These are phyloP conservation scores for Comarum palustre DNA, from an alignment of 306 rosid genomes.

Conservation along the genomic window DNA sequence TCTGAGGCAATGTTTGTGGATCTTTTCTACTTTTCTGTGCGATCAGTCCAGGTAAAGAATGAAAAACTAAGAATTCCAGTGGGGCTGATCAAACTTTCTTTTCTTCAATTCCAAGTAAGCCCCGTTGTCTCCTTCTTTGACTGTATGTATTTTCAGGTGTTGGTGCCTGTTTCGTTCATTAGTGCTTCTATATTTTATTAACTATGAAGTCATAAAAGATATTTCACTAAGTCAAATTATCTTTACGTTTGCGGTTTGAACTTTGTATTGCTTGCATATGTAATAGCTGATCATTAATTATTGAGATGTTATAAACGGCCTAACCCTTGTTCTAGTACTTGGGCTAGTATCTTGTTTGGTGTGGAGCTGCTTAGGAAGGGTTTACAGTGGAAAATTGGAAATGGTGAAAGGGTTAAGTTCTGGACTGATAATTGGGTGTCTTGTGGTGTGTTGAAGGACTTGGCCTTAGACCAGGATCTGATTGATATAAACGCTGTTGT, in stretches of 20 bases:
- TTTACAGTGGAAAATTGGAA: too few relatives aligned
- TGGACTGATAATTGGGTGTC: too few relatives aligned
- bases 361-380: too few relatives aligned
- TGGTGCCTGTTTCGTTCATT: constrained; percentile 2
- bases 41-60: constrained; percentile 83
- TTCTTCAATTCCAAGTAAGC: constrained; percentile 81
- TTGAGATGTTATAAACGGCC: too few relatives aligned
- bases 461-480: too few relatives aligned
- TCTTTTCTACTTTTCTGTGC: constrained; percentile 92
- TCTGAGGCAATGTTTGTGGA: constrained; percentile 99
- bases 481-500: too few relatives aligned
- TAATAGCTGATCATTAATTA: constrained; percentile 11
- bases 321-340: too few relatives aligned
- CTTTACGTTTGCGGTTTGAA: background rate
- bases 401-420: too few relatives aligned
- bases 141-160: background rate
- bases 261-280: constrained; percentile 1
- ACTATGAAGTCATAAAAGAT: background rate
- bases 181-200: background rate
- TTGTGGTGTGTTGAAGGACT: too few relatives aligned
- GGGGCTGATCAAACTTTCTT: constrained; percentile 64
- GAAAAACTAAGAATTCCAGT: constrained; percentile 35
- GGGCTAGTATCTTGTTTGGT: too few relatives aligned
- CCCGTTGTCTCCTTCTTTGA: background rate
- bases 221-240: background rate